phyloP scores from a whole-genome alignment of 306 rosid species.

The Acacia crassicarpa region DNA sequence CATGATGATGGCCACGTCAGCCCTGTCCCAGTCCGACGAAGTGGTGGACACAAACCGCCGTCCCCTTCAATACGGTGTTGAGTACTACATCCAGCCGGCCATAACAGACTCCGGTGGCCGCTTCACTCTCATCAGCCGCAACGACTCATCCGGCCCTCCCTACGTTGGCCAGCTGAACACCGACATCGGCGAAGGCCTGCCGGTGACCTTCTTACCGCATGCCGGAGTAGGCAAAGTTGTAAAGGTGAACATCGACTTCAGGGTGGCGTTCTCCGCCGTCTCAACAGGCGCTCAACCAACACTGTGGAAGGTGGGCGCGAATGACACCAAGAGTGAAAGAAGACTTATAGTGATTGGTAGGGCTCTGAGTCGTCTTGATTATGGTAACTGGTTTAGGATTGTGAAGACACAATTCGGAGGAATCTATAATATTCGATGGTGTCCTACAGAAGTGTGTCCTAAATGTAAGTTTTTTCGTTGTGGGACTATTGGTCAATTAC shows the following conservation, averaged over 20 bases:
- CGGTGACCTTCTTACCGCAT: conserved; percentile 46
- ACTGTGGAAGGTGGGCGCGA: conserved; percentile 44
- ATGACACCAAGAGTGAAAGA: conserved; percentile 20
- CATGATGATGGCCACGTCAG: conserved; percentile 21
- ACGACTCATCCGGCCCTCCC: conserved; percentile 32
- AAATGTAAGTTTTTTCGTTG: conserved; percentile 41
- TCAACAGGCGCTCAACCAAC: conserved; percentile 34
- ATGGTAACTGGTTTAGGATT: conserved; percentile 40
- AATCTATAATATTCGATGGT: conserved; percentile 48
- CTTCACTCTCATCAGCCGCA: conserved; percentile 45
- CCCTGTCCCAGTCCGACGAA: conserved; percentile 30
- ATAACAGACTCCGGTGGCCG: conserved; percentile 58
- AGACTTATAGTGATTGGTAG: conserved; percentile 35
- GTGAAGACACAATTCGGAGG: background rate
- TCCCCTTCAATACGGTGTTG: conserved; percentile 40
- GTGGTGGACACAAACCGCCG: conserved; percentile 51
- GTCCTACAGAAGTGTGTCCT: conserved; percentile 57
- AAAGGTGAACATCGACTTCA: conserved; percentile 40
- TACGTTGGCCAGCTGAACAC: conserved; percentile 53
- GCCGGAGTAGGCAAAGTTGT: conserved; percentile 33
- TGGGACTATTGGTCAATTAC: conserved; percentile 40
- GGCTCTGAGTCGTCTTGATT: no score
- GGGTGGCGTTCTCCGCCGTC: conserved; percentile 33
- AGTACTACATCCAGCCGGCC: conserved; percentile 64
- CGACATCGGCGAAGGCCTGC: conserved; percentile 21